Percentiles rank a stretch among this genome's conserved stretches.
Conservation (phyloP, 441 rosid genomes). For the Adansonia madagascariensis region DNA sequence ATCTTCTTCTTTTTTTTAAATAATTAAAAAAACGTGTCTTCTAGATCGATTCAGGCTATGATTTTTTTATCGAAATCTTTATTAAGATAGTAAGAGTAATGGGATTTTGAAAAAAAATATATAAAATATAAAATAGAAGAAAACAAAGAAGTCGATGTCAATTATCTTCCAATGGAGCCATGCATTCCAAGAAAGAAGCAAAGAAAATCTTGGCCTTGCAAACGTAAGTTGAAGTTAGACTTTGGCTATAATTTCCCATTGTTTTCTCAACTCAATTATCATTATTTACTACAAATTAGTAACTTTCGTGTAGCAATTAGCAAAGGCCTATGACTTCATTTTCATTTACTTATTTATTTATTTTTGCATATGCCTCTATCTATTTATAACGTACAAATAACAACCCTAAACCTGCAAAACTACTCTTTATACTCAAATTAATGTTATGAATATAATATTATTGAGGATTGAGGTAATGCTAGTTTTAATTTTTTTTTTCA, state of each 20-base stretch:
- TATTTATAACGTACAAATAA: background rate
- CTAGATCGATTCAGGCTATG: no score
- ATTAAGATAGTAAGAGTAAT: background rate
- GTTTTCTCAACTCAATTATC: background rate
- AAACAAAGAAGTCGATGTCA: background rate
- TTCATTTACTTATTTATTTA: background rate
- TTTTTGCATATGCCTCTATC: background rate
- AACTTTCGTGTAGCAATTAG: constrained; percentile 16
- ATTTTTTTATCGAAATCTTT: background rate
- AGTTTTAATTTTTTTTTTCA: background rate
- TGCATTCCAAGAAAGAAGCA: constrained; percentile 14
- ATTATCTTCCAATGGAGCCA: background rate
- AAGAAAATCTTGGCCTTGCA: constrained; percentile 10
- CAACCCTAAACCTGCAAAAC: background rate
- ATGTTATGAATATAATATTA: background rate
- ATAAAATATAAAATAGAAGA: background rate
- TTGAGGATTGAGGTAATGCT: background rate
- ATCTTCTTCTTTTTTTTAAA: no score
- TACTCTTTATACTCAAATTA: background rate
- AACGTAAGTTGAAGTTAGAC: constrained; percentile 8
- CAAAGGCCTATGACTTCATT: background rate
- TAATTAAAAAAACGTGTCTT: no score
- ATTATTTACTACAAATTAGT: background rate
- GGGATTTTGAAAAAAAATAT: background rate
- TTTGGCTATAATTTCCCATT: background rate